A percentile compares a stretch with the other conserved stretches of the same genome.
Evolutionary conservation across 805 yeast genomes (phyloP).

Genomic region (Pichia paraexigua): DNA sequence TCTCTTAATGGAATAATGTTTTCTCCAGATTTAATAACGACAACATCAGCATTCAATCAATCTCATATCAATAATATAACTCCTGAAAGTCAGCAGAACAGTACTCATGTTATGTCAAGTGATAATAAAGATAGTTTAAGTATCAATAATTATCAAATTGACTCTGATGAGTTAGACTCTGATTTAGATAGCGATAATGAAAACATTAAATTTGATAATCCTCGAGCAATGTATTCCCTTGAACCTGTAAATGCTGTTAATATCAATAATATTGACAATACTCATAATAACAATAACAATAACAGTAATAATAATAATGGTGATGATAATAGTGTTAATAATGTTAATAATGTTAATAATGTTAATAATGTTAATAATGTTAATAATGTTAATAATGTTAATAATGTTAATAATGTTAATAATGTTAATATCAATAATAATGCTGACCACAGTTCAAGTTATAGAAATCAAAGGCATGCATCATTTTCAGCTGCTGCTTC

Average conservation of each 20-base stretch:
- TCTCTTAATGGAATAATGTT: constrained; percentile 6
- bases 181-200: constrained; percentile 11
- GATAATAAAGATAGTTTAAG: background rate
- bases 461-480: constrained; percentile 37
- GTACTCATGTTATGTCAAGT: background rate
- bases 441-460: constrained; percentile 8
- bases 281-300: no score
- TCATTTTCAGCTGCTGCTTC: constrained; percentile 63
- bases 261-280: background rate
- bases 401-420: no score
- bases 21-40: constrained; percentile 1
- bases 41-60: background rate
- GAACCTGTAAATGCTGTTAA: background rate
- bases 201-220: constrained; percentile 7
- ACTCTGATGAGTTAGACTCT: constrained; percentile 11
- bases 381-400: background rate
- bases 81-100: constrained; percentile 7
- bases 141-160: background rate
- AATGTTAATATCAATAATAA: background rate
- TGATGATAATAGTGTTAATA: no score
- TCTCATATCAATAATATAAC: constrained; percentile 8
- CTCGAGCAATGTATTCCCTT: constrained; percentile 9
- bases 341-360: background rate
- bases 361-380: no score
- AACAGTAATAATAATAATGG: no score